Evolutionary conservation across 2,329 filamentous ascomycete species (phyloP).

Genomic region (Akanthomyces dipterigenus): DNA sequence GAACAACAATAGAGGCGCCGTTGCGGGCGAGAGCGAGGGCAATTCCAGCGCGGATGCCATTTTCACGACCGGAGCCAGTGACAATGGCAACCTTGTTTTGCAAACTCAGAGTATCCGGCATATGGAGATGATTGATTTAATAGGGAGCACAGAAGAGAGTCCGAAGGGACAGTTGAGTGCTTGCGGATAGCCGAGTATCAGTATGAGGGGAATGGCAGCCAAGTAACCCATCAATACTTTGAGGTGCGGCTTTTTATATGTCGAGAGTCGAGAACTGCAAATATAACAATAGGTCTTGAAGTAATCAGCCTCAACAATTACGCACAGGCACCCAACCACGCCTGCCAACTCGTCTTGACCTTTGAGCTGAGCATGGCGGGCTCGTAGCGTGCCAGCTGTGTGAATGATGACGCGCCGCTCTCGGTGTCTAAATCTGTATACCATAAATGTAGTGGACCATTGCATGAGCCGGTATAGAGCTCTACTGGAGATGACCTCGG

Average conservation of each 20-base stretch:
- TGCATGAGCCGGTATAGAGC: too few relatives aligned
- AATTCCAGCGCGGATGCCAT: conserved; percentile 37
- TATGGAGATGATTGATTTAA: conserved; percentile 10
- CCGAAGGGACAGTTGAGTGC: neutral
- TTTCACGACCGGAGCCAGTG: conserved; percentile 38
- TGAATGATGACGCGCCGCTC: conserved; percentile 9
- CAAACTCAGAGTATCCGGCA: conserved; percentile 31
- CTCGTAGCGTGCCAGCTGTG: neutral
- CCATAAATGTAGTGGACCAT: neutral
- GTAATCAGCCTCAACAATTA: neutral
- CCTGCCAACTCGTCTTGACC: neutral
- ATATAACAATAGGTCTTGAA: neutral
- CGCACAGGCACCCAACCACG: neutral
- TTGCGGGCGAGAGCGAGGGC: conserved; percentile 33
- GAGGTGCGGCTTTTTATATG: neutral
- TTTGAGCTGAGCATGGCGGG: neutral
- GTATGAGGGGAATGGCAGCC: neutral
- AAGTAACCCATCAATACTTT: neutral
- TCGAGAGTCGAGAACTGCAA: too few relatives aligned
- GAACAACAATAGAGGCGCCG: conserved; percentile 33
- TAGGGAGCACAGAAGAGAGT: too few relatives aligned
- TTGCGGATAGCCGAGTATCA: neutral
- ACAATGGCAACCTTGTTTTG: conserved; percentile 36
- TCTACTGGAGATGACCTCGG: neutral
- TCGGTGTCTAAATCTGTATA: neutral